Evolutionary conservation across 805 yeast species (phyloP), one percentile per base, ranked within the genome.

Genomic region (Teunomyces stri): DNA sequence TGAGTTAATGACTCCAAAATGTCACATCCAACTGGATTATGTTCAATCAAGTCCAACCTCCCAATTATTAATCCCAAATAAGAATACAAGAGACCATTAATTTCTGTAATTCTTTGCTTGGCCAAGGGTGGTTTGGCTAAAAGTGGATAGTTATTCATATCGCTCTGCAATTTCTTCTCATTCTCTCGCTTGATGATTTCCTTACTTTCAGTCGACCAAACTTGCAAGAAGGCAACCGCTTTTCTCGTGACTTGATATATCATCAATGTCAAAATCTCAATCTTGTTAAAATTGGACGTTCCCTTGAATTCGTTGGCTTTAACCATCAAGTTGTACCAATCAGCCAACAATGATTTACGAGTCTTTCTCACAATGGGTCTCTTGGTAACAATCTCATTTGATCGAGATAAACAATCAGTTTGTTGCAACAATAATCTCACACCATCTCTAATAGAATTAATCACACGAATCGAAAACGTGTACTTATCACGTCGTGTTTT

Each of bases 241-340:
- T 84, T 81, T 51, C 82, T 75, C 5, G 85, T 60, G 2, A 87
- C 88, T 59, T 85, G 87, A 55, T 79, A 82, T 0, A 85, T 78
- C 74, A 87, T 70, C 37, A 81, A 59, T 35, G 84, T 82, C 50
- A 87, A 66, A 4, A 80, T 79, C 53, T 81, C 84, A 48, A 87
- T 75, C 54, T 84, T 83, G 30, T 74, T 70, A 21, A 70, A 68
- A 44, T 76, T 79, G 22, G 81, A 71, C 0, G 90, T 83, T 38
- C 85, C 82, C 58, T 84, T 81, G 57, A 80, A 85, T 34, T 85
- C 87, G 52, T 84, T 86, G 1, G 92, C 91, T 57, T 84, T 85
- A 33, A 81, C 75, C 82, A 86, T 84, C 35, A 87, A 69, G 44
- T 81, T 82, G 52, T 87, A 86, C 96, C 95, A 87, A 59, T 85